Evolutionary conservation across 1,139 yeast genomes (phyloP).

Genomic region (Geotrichum carabidarum): DNA sequence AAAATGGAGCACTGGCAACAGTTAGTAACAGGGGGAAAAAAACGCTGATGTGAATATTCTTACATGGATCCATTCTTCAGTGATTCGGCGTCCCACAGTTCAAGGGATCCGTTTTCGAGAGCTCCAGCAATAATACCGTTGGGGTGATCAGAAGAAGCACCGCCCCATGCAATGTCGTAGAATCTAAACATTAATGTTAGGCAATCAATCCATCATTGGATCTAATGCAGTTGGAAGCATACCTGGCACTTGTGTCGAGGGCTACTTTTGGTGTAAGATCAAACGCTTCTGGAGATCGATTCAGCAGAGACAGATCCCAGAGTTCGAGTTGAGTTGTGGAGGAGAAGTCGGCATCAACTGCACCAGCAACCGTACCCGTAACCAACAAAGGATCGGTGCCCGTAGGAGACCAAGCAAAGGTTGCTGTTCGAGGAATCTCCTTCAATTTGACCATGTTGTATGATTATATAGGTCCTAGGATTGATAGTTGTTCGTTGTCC

Average conservation of each 20-base stretch:
- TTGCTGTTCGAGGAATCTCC: conserved; percentile 80
- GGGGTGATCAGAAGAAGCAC: conserved; percentile 50
- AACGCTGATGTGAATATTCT: not conserved
- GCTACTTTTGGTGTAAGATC: conserved; percentile 48
- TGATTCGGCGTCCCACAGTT: conserved; percentile 62
- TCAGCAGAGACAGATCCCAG: conserved; percentile 61
- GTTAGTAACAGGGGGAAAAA: not conserved
- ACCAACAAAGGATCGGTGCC: conserved; percentile 71
- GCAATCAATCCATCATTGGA: not conserved
- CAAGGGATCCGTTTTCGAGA: conserved; percentile 73
- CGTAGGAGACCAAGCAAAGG: conserved; percentile 86
- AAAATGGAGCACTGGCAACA: conserved; percentile 21
- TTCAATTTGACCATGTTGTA: conserved; percentile 68
- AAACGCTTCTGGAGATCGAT: conserved; percentile 36
- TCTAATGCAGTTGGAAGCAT: conserved; percentile 11
- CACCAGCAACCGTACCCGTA: conserved; percentile 92
- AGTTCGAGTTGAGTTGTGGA: conserved; percentile 71
- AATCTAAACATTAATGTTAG: conserved; percentile 43
- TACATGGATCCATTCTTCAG: conserved; percentile 24
- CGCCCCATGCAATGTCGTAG: conserved; percentile 84
- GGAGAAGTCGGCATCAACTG: conserved; percentile 82
- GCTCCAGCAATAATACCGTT: conserved; percentile 79
- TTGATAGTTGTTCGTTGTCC: conserved; percentile 6
- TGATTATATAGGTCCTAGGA: not conserved
- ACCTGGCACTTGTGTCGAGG: conserved; percentile 47